Evolutionary conservation across 2,329 filamentous ascomycete genomes (phyloP).

Genomic region (Cordyceps cateniannulata): DNA sequence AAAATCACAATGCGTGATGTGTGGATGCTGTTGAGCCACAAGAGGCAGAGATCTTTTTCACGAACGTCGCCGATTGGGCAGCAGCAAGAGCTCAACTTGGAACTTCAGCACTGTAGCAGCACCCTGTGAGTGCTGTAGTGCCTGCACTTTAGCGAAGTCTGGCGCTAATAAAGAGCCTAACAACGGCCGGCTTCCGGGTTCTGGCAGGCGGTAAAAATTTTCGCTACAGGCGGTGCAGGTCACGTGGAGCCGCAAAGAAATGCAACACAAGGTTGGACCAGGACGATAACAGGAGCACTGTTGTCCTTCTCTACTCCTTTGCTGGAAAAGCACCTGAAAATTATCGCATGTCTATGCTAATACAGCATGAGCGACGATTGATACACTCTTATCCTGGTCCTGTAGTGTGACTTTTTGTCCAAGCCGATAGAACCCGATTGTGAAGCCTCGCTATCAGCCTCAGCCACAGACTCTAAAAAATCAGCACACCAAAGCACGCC

Average conservation of each 20-base stretch:
- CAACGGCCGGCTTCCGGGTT: neutral
- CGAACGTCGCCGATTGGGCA: neutral
- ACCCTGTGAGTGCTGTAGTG: neutral
- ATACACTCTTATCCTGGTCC: neutral
- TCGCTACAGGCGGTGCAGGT: neutral
- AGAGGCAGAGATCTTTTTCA: neutral
- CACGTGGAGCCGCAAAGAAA: slow-evolving; percentile 5
- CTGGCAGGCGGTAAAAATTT: slow-evolving; percentile 1
- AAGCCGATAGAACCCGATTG: slow-evolving; percentile 8
- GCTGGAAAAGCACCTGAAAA: neutral
- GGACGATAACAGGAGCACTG: no score
- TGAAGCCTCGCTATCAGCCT: neutral
- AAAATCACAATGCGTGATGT: neutral
- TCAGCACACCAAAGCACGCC: neutral
- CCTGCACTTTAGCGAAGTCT: neutral
- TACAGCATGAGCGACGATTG: neutral
- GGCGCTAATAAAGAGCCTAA: neutral
- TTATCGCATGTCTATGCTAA: neutral
- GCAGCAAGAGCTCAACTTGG: neutral
- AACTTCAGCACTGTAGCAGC: neutral
- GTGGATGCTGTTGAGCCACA: slow-evolving; percentile 6
- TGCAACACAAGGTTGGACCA: neutral
- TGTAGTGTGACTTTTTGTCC: neutral
- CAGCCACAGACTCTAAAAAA: neutral
- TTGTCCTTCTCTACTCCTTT: no score